Base-by-base conservation (phyloP, 78 protist species). In the Dictyostelium brefeldianum region DNA sequence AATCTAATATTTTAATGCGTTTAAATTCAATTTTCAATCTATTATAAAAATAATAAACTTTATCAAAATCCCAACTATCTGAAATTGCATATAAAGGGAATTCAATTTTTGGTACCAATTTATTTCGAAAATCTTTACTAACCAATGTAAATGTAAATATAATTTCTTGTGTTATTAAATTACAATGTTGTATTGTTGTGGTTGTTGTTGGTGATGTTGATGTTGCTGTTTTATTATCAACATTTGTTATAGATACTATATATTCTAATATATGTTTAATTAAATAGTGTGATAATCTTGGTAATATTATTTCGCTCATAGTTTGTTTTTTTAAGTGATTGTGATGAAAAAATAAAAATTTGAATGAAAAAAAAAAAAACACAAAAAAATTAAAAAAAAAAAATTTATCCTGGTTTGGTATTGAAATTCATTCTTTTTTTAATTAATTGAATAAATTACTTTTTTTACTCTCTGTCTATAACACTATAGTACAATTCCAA, bases 31-130 rank as follows among this genome's bases (percentile, higher is more conserved):
- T 22, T 9, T 29, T 29, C 8, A 59, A 22, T 29, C 69, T 22
- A 22, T 25, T 59, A 22, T 25, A n/a, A 59, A 59, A 59, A 59
- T n/a, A 59, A 59, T 59, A 59, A 20, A 59, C 25, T 59, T 59
- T 25, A 22, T 59, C 69, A 14, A 59, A 59, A 22, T 59, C 69
- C 8, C 69, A 25, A 59, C 14, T 22, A 22, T 59, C 6, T 59
- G 69, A 59, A 59, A 59, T 59, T 59, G 31, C 29, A 59, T 59
- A 59, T 59, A 29, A 59, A n/a, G 69, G 69, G 8, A 59, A 59
- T 59, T 22, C 10, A 22, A 59, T 59, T 7, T 59, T 59, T 59
- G 69, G 69, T 22, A 59, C n/a, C n/a, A 59, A n/a, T 59, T 59
- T 25, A 59, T 29, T 22, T 22, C 69, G n/a, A 25, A 25, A 59